Conservation (phyloP, 2,329 filamentous ascomycete genomes). For the Aspergillus aculeatus region DNA sequence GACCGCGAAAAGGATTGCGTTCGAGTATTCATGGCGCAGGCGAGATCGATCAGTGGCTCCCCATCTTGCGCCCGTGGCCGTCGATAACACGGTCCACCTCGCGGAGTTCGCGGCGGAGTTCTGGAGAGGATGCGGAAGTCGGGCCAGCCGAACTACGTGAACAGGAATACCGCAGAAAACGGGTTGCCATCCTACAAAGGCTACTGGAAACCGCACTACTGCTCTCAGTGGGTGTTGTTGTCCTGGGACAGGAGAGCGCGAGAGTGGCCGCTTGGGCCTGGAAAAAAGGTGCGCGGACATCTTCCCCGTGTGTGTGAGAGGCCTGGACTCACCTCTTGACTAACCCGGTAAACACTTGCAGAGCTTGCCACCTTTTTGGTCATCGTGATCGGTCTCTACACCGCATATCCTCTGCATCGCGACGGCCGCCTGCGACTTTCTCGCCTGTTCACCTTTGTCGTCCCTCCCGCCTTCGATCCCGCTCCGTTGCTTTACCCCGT, state of each 20-base stretch:
- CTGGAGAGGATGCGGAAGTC: slow-evolving; percentile 30
- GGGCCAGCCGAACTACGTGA: slow-evolving; percentile 24
- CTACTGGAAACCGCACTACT: slow-evolving; percentile 56
- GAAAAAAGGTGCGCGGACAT: slow-evolving; percentile 37
- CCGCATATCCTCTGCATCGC: slow-evolving; percentile 54
- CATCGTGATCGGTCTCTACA: slow-evolving; percentile 35
- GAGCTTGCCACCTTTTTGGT: slow-evolving; percentile 36
- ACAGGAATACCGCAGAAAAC: slow-evolving; percentile 33
- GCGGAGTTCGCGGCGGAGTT: slow-evolving; percentile 31
- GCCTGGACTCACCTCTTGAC: slow-evolving; percentile 13
- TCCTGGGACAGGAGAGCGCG: slow-evolving; percentile 32
- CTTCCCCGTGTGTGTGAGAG: neutral
- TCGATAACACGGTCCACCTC: slow-evolving; percentile 30
- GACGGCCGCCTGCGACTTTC: slow-evolving; percentile 30
- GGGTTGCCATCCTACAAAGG: slow-evolving; percentile 47
- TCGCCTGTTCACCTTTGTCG: slow-evolving; percentile 50
- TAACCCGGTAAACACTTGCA: slow-evolving; percentile 13
- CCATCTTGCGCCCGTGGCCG: slow-evolving; percentile 32
- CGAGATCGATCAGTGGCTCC: slow-evolving; percentile 32
- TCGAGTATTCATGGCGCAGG: slow-evolving; percentile 26
- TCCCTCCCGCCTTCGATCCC: slow-evolving; percentile 82
- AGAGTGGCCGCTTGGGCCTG: slow-evolving; percentile 36
- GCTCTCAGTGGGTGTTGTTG: slow-evolving; percentile 51
- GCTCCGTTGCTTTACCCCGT: slow-evolving; percentile 87
- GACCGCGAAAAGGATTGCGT: slow-evolving; percentile 75